Evolutionary conservation across 2,329 filamentous ascomycete species (phyloP).

Genomic region (Aureobasidium sp.): DNA sequence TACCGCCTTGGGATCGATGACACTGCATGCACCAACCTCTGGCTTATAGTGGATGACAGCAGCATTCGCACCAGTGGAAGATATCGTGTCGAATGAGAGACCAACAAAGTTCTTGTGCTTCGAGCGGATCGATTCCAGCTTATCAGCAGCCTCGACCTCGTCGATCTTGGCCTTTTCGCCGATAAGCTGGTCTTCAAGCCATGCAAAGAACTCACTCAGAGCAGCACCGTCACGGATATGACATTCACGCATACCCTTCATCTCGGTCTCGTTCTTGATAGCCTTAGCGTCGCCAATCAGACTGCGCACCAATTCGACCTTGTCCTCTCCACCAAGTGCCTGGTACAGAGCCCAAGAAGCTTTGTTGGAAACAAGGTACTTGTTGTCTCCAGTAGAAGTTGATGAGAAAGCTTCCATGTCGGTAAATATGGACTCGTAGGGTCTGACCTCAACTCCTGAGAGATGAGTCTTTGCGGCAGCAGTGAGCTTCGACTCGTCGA

Average conservation of each 20-base stretch:
- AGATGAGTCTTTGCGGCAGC: slow-evolving; percentile 62
- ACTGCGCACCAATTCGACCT: slow-evolving; percentile 78
- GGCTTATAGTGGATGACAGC: slow-evolving; percentile 96
- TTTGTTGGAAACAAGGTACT: slow-evolving; percentile 79
- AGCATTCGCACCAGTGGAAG: slow-evolving; percentile 84
- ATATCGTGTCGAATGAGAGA: slow-evolving; percentile 92
- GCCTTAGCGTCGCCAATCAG: slow-evolving; percentile 87
- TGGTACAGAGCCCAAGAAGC: slow-evolving; percentile 89
- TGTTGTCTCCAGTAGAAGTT: slow-evolving; percentile 34
- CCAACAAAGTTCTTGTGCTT: slow-evolving; percentile 72
- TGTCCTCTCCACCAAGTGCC: slow-evolving; percentile 73
- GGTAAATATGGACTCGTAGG: slow-evolving; percentile 72
- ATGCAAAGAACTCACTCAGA: slow-evolving; percentile 86
- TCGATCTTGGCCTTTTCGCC: slow-evolving; percentile 66
- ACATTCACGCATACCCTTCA: slow-evolving; percentile 87
- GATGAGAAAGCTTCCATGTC: slow-evolving; percentile 60
- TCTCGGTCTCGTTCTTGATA: slow-evolving; percentile 82
- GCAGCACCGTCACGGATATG: slow-evolving; percentile 91
- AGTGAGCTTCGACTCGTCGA: slow-evolving; percentile 71
- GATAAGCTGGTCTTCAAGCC: slow-evolving; percentile 83
- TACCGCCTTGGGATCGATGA: slow-evolving; percentile 74
- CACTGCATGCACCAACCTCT: slow-evolving; percentile 69
- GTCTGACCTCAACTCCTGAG: slow-evolving; percentile 63
- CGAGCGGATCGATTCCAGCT: slow-evolving; percentile 67
- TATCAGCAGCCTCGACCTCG: slow-evolving; percentile 86